phyloP scores from a whole-genome alignment of 345 rosid genomes.

The Populus pruinosa region DNA sequence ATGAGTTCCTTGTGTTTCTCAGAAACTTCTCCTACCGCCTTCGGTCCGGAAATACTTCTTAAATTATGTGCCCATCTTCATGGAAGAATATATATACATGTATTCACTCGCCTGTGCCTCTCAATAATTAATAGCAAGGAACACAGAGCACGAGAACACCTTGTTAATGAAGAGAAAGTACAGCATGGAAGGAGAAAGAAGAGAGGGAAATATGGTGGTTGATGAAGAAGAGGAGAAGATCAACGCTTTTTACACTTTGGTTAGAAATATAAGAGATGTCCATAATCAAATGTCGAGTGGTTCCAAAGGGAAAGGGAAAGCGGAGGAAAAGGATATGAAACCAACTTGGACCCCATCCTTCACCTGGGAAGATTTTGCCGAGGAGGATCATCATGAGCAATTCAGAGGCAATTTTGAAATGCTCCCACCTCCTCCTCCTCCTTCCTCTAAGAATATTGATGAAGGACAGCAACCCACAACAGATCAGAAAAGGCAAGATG shows the following conservation, averaged over 20 bases:
- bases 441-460: neutral
- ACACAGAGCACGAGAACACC: too few species aligned
- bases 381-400: neutral
- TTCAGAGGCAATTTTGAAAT: neutral
- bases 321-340: neutral
- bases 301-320: neutral
- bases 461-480: neutral
- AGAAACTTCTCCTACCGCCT: neutral
- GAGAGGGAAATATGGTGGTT: neutral
- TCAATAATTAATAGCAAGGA: too few species aligned
- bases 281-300: constrained; percentile 8
- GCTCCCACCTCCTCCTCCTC: neutral
- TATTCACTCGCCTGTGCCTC: too few species aligned
- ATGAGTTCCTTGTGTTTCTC: neutral
- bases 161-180: constrained; percentile 9
- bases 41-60: too few species aligned
- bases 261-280: constrained; percentile 13
- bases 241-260: constrained; percentile 8
- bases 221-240: constrained; percentile 14
- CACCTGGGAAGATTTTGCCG: constrained; percentile 16
- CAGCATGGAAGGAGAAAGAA: neutral
- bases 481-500: neutral
- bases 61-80: too few species aligned
- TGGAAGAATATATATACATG: too few species aligned
- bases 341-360: constrained; percentile 16